Conservation (phyloP, 2,329 filamentous ascomycete species). For the Leptodontidium sp. region DNA sequence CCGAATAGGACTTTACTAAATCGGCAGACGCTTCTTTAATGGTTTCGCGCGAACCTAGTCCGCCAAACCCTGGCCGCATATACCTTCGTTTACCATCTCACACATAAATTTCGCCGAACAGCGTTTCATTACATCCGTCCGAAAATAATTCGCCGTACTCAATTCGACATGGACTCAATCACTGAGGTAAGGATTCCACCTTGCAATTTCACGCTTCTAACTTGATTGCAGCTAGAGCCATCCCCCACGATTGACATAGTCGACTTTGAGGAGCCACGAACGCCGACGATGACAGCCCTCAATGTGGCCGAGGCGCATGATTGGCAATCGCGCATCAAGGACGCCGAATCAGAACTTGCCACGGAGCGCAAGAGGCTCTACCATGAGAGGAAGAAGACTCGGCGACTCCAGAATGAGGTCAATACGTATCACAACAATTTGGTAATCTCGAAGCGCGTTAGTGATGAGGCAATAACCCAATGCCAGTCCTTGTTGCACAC, state of each 20-base stretch:
- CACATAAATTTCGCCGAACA: no score
- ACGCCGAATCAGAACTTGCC: background rate
- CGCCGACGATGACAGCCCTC: background rate
- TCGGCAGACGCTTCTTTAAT: background rate
- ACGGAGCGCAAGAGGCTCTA: background rate
- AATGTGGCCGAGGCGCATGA: background rate
- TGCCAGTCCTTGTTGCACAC: background rate
- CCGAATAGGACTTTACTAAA: background rate
- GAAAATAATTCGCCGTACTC: no score
- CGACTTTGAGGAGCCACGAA: slow-evolving; percentile 3
- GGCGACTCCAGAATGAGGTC: background rate
- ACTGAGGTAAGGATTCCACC: background rate
- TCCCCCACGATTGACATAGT: background rate
- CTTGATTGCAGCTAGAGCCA: background rate
- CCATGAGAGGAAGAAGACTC: background rate
- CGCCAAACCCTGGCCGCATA: no score
- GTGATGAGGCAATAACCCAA: background rate
- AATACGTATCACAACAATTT: background rate
- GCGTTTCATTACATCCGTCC: no score
- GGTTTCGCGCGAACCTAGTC: no score
- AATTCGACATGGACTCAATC: background rate
- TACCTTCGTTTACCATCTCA: no score
- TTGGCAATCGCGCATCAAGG: background rate
- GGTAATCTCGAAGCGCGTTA: background rate
- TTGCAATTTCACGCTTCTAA: background rate